Conservation (phyloP, 768 basidiomycete genomes). For the Pisolithus sp. region DNA sequence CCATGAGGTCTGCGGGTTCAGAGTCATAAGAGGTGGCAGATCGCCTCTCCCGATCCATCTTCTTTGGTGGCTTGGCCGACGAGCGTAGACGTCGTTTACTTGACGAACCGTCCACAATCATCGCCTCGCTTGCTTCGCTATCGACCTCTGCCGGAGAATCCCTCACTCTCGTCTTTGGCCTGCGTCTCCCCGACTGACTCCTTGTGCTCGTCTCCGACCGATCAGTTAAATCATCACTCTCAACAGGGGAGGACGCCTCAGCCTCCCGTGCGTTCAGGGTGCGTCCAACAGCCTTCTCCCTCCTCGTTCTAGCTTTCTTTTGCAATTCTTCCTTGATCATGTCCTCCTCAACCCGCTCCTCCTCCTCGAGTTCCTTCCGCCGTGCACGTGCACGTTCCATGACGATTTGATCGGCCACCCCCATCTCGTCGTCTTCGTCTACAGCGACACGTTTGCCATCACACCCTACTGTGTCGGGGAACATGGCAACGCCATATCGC, state of each 20-base stretch:
- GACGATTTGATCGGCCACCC: conserved; percentile 35
- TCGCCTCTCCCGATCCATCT: not conserved
- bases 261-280: not conserved
- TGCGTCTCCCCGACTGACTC: not conserved
- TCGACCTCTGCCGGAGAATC: not conserved
- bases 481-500: conserved; percentile 81
- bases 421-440: conserved; percentile 29
- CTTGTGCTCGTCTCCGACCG: not conserved
- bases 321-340: conserved; percentile 18
- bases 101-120: conserved; percentile 22
- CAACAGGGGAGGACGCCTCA: not conserved
- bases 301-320: conserved; percentile 30
- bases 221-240: not conserved
- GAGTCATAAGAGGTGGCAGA: conserved; percentile 1
- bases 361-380: conserved; percentile 35
- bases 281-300: conserved; percentile 2
- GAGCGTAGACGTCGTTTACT: conserved; percentile 7
- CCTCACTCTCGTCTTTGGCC: not conserved
- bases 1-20: conserved; percentile 1
- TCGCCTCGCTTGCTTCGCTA: conserved; percentile 19
- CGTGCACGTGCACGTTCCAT: conserved; percentile 38
- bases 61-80: not conserved
- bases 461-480: conserved; percentile 45
- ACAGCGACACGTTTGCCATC: conserved; percentile 26
- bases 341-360: conserved; percentile 30